phyloP scores from a whole-genome alignment of 257 asterid genomes.

The Fraxinus quadrangulata region DNA sequence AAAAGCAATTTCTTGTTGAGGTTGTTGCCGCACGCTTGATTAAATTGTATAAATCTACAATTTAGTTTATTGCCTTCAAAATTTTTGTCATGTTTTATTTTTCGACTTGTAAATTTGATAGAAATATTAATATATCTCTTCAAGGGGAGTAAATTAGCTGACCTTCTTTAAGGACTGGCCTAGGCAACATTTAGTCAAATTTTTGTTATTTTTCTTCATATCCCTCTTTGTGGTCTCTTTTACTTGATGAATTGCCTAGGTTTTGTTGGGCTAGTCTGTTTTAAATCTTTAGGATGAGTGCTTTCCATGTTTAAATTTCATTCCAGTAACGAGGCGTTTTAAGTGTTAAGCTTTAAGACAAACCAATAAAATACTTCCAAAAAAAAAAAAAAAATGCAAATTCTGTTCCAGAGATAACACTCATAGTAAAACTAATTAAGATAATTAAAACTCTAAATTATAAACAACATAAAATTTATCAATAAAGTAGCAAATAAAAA shows the following conservation, averaged over 20 bases:
- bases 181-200: background rate
- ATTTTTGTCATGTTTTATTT: no score
- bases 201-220: background rate
- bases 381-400: background rate
- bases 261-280: background rate
- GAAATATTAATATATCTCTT: background rate
- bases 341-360: background rate
- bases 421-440: background rate
- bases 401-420: no score
- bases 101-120: background rate
- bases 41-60: background rate
- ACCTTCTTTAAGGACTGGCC: background rate
- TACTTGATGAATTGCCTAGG: background rate
- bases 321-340: background rate
- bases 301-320: background rate
- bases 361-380: background rate
- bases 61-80: no score
- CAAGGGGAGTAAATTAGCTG: background rate
- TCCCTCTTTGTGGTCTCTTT: background rate
- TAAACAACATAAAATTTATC: background rate
- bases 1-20: background rate
- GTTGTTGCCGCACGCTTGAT: background rate
- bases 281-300: background rate
- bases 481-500: background rate
- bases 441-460: no score